Conservation (phyloP, 1,284 basidiomycete species). For the Porodaedalea pini region DNA sequence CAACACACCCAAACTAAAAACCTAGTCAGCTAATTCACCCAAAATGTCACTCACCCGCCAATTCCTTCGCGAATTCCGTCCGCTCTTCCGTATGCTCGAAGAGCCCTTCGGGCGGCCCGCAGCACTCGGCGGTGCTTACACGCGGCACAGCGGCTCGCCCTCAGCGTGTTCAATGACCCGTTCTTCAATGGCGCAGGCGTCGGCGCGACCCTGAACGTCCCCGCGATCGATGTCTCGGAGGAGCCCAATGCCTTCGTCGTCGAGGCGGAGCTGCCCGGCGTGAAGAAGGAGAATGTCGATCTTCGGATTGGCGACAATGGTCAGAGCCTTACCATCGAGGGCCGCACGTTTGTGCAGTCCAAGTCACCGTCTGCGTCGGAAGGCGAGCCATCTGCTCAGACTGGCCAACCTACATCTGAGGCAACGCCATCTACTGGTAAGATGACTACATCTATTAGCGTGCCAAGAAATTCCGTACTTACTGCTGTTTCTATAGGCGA, state of each 20-base stretch:
- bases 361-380: neutral
- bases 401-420: neutral
- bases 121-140: slow-evolving; percentile 21
- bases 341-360: slow-evolving; percentile 42
- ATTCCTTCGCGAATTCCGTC: slow-evolving; percentile 67
- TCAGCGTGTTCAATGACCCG: slow-evolving; percentile 47
- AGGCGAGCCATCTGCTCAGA: neutral
- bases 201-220: slow-evolving; percentile 33
- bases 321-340: slow-evolving; percentile 68
- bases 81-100: slow-evolving; percentile 68
- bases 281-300: slow-evolving; percentile 73
- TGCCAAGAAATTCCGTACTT: no score
- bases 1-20: slow-evolving; percentile 8
- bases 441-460: neutral
- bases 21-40: no score
- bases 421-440: slow-evolving; percentile 3
- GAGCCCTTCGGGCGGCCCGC: slow-evolving; percentile 53
- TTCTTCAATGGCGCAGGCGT: slow-evolving; percentile 34
- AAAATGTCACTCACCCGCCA: slow-evolving; percentile 67
- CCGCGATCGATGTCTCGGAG: slow-evolving; percentile 64
- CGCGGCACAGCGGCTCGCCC: slow-evolving; percentile 24
- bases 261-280: slow-evolving; percentile 74
- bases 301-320: slow-evolving; percentile 68
- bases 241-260: slow-evolving; percentile 62
- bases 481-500: slow-evolving; percentile 22